Conservation (phyloP, 2,329 filamentous ascomycete species). For the Cladosporium colombiae region DNA sequence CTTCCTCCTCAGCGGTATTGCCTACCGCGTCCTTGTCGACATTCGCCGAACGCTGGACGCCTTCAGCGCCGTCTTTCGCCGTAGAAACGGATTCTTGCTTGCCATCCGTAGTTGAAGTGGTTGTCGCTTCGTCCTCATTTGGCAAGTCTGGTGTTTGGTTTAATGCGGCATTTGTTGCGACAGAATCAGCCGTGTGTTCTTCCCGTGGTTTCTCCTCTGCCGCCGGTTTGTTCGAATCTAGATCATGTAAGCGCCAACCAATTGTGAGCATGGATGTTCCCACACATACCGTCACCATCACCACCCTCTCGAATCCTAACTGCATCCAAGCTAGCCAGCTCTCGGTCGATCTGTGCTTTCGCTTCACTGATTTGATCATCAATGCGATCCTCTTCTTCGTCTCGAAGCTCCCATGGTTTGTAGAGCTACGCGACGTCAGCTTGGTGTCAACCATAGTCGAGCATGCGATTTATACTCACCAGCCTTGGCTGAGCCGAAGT, state of each 20-base stretch:
- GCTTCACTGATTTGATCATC: constrained; percentile 68
- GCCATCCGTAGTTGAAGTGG: neutral
- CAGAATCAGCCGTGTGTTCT: neutral
- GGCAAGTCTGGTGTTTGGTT: neutral
- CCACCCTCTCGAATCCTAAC: neutral
- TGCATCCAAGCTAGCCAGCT: constrained; percentile 45
- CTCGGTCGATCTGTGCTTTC: constrained; percentile 62
- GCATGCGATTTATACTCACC: constrained; percentile 57
- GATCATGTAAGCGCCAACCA: neutral
- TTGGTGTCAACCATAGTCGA: neutral
- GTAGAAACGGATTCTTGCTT: neutral
- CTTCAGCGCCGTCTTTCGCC: constrained; percentile 31
- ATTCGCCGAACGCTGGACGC: constrained; percentile 28
- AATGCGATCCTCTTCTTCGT: constrained; percentile 69
- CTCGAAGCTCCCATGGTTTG: constrained; percentile 74
- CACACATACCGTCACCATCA: neutral
- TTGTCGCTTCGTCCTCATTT: neutral
- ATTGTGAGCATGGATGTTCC: neutral
- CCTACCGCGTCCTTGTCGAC: constrained; percentile 12
- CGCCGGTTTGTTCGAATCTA: neutral
- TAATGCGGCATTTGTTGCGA: neutral
- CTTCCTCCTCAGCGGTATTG: constrained; percentile 12
- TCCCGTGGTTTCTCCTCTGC: neutral
- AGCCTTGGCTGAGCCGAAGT: constrained; percentile 72
- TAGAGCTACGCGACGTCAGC: constrained; percentile 67